These are phyloP conservation scores for Rutstroemia sp. DNA, from an alignment of 2,329 filamentous ascomycete genomes.

Conservation along the genomic window DNA sequence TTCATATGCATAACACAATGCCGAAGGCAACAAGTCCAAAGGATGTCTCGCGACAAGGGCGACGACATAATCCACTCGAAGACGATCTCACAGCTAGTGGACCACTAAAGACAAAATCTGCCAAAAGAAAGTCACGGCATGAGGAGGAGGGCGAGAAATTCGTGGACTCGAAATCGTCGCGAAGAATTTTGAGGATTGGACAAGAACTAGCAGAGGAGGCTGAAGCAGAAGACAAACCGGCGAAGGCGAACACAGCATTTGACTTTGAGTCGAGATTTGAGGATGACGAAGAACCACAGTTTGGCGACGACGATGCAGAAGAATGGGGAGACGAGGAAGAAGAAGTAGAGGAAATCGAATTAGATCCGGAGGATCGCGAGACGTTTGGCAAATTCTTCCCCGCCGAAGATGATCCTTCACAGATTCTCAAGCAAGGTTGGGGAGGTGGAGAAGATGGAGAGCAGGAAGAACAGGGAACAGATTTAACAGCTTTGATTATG, in stretches of 20 bases:
- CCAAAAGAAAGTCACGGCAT: slow-evolving; percentile 56
- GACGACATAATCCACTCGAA: slow-evolving; percentile 84
- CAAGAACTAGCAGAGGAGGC: slow-evolving; percentile 85
- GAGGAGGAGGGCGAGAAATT: slow-evolving; percentile 60
- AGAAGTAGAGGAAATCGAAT: slow-evolving; percentile 63
- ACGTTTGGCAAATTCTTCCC: slow-evolving; percentile 88
- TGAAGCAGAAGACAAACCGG: slow-evolving; percentile 38
- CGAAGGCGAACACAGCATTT: slow-evolving; percentile 57
- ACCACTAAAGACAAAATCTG: slow-evolving; percentile 65
- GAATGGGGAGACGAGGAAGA: slow-evolving; percentile 70
- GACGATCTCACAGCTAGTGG: slow-evolving; percentile 73
- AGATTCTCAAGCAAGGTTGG: slow-evolving; percentile 24
- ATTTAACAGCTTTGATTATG: slow-evolving; percentile 87
- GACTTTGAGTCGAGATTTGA: slow-evolving; percentile 72
- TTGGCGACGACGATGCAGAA: slow-evolving; percentile 45
- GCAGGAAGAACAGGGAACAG: slow-evolving; percentile 52
- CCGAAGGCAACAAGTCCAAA: slow-evolving; percentile 65
- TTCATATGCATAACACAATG: slow-evolving; percentile 43
- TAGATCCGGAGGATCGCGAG: slow-evolving; percentile 83
- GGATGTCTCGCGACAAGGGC: slow-evolving; percentile 47
- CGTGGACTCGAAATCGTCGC: slow-evolving; percentile 81
- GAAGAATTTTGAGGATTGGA: slow-evolving; percentile 82
- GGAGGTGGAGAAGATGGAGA: slow-evolving; percentile 32
- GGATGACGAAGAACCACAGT: slow-evolving; percentile 41
- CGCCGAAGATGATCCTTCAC: slow-evolving; percentile 44